Evolutionary conservation across 768 basidiomycete species (phyloP), one percentile per base, ranked within the genome.

Genomic region (Lactifluus piperatus): DNA sequence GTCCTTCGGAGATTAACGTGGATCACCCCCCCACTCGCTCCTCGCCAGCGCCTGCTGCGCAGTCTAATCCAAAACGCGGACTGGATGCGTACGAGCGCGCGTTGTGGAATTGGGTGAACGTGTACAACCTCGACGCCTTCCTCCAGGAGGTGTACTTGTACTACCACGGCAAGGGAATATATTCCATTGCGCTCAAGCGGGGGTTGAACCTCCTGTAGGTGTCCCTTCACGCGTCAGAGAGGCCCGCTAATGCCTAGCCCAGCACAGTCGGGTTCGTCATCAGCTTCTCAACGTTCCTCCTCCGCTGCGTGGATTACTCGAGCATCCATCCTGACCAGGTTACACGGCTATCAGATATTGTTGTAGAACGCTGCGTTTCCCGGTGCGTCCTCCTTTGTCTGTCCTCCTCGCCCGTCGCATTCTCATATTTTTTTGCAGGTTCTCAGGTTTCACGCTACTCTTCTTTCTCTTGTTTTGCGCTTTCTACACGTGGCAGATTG

Each of bases 221-320:
- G 36, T 62, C 63, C 47, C 62, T 62, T 56, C 58, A 62, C 51
- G n/a, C 64, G 43, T 67, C n/a, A 26, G 64, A 51, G 59, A 27
- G 51, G 52, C 64, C 29, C 57, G 56, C 70, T 69, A 61, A 73
- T 69, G 57, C 62, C 68, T 58, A 63, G 65, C 54, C 62, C 49
- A 99, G 97, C 64, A 99, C 95, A 63, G 85, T 97, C 24, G 94
- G 94, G 47, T 99, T 98, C 73, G 95, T 98, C 51, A 97, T 98
- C 66, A 82, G 81, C n/a, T 99, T 99, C 73, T 95, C 97, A 13
- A 95, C 94, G 9, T 99, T 99, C 71, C 77, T 99, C 13, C 72
- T 95, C 6, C 91, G 94, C 14, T 99, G 97, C 71, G 80, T 99
- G 62, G 94, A 99, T 71, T 98, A 97, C 70, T 83, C 86, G 36